Base-by-base conservation (phyloP, 352 stramenopile species). In the Phytophthora parvispora region DNA sequence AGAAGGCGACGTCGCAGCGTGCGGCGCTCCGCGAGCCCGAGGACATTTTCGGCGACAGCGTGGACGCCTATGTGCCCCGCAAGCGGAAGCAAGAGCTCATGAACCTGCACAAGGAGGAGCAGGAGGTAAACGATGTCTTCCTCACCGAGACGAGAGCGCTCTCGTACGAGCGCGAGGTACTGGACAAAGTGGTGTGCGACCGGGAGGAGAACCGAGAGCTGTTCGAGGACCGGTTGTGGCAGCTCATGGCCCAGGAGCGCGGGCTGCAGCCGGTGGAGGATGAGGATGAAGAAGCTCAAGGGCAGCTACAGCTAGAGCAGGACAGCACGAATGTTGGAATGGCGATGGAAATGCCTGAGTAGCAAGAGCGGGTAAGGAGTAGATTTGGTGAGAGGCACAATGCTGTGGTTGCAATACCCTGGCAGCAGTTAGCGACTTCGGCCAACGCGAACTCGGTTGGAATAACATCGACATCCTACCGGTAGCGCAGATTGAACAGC, bases 101-200 rank as follows among this genome's bases (percentile, higher is more conserved):
- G 38, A 66, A 81, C n/a, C 28, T 92, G 28, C 84, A 92, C 60
- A 59, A 66, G 29, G 77, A 92, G 20, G 82, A 79, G 7, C 51
- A 67, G 7, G 50, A 77, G 15, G 64, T 88, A 22, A 78, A 62
- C 52, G 55, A 63, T 3, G 64, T 74, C 16, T 93, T 87, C 50
- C 24, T 78, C 22, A 66, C 66, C 20, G 63, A 69, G 40, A 86
- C 75, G n/a, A 71, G 83, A 47, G 60, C 70, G 1, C 49, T 86
- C 18, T 74, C 74, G 64, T 93, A 81, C 59, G 70, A 84, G 67
- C 77, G 80, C 13, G 74, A 87, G 29, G 60, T 84, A 15, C 70
- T 91, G n/a, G 81, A 89, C 49, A 75, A 71, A 28, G 69, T 74
- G 4, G 83, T 90, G 38, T 89, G 76, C 31, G 80, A 89, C 43